Conservation (phyloP, 148 eudicot genomes). For the Silene conica region DNA sequence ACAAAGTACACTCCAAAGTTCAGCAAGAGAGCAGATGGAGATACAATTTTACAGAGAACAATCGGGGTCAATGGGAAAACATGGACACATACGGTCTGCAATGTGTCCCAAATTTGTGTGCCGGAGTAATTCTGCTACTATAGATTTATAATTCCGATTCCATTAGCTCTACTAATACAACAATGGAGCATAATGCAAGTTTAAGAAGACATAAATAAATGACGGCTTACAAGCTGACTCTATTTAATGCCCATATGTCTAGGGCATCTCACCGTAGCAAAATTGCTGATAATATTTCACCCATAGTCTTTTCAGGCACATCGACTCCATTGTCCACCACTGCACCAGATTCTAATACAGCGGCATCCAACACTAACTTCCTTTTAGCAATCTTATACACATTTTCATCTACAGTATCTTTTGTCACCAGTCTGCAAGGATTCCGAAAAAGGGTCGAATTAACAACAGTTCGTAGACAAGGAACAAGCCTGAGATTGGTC, state of each 20-base stretch:
- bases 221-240: background rate
- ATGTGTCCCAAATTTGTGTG: too few relatives aligned
- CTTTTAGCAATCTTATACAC: constrained; percentile 78
- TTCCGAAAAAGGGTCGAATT: background rate
- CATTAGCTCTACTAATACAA: background rate
- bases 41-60: background rate
- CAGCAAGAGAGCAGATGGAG: background rate
- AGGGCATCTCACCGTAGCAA: constrained; percentile 35
- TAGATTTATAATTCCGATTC: background rate
- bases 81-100: background rate
- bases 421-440: constrained; percentile 74
- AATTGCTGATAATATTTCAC: constrained; percentile 70
- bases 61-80: background rate
- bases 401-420: constrained; percentile 81
- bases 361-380: constrained; percentile 76
- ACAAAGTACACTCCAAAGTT: background rate
- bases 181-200: constrained; percentile 1
- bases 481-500: too few relatives aligned
- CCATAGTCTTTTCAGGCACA: constrained; percentile 72
- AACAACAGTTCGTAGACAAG: background rate
- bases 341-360: constrained; percentile 60
- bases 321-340: constrained; percentile 54
- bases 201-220: constrained; percentile 5
- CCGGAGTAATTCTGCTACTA: background rate
- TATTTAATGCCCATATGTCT: constrained; percentile 10